These are phyloP conservation scores for Sclerospora graminicola DNA, from an alignment of 352 stramenopile genomes.

Conservation along the genomic window DNA sequence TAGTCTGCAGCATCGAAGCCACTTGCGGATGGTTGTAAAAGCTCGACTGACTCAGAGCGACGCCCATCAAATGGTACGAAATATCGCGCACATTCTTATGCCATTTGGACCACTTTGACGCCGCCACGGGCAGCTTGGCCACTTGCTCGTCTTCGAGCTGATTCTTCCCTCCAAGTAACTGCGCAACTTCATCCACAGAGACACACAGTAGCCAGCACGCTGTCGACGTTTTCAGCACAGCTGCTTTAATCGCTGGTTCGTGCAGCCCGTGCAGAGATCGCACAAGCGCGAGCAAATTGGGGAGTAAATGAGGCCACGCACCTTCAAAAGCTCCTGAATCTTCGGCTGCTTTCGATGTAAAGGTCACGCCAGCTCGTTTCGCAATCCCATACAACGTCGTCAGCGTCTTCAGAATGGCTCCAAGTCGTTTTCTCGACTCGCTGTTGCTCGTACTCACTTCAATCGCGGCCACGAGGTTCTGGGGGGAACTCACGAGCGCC, in stretches of 20 bases:
- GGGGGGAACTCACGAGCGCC: slow-evolving; percentile 37
- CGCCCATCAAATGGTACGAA: slow-evolving; percentile 63
- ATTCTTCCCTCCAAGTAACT: slow-evolving; percentile 65
- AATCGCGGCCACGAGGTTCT: slow-evolving; percentile 46
- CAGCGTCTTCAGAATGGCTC: slow-evolving; percentile 59
- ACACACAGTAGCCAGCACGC: slow-evolving; percentile 60
- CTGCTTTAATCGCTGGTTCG: slow-evolving; percentile 36
- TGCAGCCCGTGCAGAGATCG: slow-evolving; percentile 54
- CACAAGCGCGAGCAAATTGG: slow-evolving; percentile 51
- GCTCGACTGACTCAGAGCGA: slow-evolving; percentile 34
- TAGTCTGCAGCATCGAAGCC: slow-evolving; percentile 37
- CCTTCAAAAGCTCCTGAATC: slow-evolving; percentile 33
- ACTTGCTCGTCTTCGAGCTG: slow-evolving; percentile 62
- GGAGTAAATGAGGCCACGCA: slow-evolving; percentile 58
- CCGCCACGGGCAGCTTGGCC: slow-evolving; percentile 30
- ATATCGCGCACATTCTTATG: slow-evolving; percentile 75
- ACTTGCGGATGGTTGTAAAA: slow-evolving; percentile 48
- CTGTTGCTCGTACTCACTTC: slow-evolving; percentile 26
- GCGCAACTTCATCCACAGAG: slow-evolving; percentile 64
- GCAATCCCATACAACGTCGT: slow-evolving; percentile 75
- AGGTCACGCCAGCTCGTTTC: slow-evolving; percentile 32
- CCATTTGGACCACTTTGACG: slow-evolving; percentile 66
- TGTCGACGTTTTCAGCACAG: slow-evolving; percentile 38
- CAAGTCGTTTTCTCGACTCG: slow-evolving; percentile 33
- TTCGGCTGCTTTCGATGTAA: slow-evolving; percentile 9